phyloP scores from a whole-genome alignment of 1,139 yeast genomes.

The Debaryomycetaceae sp. region DNA sequence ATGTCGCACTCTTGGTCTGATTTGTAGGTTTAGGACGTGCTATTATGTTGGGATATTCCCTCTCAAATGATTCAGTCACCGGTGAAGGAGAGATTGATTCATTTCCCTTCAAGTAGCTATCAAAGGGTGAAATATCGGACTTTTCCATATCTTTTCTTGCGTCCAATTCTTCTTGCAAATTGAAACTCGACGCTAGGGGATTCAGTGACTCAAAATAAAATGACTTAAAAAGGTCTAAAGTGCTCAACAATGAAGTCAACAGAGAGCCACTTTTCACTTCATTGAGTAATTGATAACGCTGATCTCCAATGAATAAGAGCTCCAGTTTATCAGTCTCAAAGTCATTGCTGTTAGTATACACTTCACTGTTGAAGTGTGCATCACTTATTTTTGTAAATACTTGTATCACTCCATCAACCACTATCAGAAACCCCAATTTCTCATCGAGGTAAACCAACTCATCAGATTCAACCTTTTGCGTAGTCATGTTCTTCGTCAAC shows the following conservation, averaged over 20 bases:
- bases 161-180: background rate
- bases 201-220: constrained; percentile 1
- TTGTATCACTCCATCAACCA: constrained; percentile 89
- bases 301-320: constrained; percentile 41
- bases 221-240: constrained; percentile 56
- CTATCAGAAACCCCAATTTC: constrained; percentile 80
- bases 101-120: constrained; percentile 1
- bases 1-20: constrained; percentile 54
- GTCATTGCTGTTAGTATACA: constrained; percentile 17
- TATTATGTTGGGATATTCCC: constrained; percentile 40
- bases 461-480: constrained; percentile 75
- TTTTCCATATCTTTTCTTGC: background rate
- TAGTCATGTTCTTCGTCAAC: constrained; percentile 85
- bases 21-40: constrained; percentile 52
- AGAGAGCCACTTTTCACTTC: constrained; percentile 87
- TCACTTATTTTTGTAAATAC: constrained; percentile 61
- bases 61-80: background rate
- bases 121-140: constrained; percentile 7
- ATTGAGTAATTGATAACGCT: constrained; percentile 70
- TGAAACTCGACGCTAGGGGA: constrained; percentile 2
- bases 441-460: constrained; percentile 75
- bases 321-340: constrained; percentile 38
- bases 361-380: constrained; percentile 5
- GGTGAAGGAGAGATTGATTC: background rate
- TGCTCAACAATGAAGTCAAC: constrained; percentile 75